Evolutionary conservation across 2,329 filamentous ascomycete species (phyloP), one percentile per base, ranked within the genome.

Genomic region (Fusarium cicatricum): DNA sequence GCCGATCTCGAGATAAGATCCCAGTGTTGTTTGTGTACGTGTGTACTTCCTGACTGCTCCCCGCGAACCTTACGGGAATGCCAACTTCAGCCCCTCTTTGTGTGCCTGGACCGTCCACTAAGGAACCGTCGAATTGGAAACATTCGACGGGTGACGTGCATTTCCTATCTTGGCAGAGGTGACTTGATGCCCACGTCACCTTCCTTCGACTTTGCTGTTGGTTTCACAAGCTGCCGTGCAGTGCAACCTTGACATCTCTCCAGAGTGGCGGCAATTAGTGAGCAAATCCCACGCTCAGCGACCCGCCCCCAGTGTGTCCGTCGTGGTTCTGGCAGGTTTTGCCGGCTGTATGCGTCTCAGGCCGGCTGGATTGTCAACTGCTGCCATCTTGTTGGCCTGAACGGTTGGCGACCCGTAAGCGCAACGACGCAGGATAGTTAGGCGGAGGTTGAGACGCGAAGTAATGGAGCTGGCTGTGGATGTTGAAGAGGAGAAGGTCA

Each of bases 181-280:
- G 65, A 68, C 60, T 65, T 65, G 65, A 61, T 66, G 16, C 21
- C 47, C 52, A 67, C 65, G 65, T 68, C 65, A 68, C 63, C 31
- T 17, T 32, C 41, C 29, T 19, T n/a, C 14, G 39, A 11, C 28
- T 41, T 15, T 41, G 12, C 36, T 14, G 31, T 50, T 37, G 31
- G 31, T 44, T 43, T 43, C 47, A 53, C 52, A 46, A 40, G 21
- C 36, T 55, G 47, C 34, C 39, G 43, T 60, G 52, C 41, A 49
- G 44, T 58, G 47, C 45, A 49, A 63, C 55, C 44, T 52, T 5
- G 46, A 21, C 43, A 51, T 38, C 41, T 29, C 42, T 34, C 12
- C 31, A 28, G 32, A 50, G 26, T 34, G 54, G 42, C 40, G 49
- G 46, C 44, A 43, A 57, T 43, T 46, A 26, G 41, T 39, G 38